phyloP scores from a whole-genome alignment of 441 rosid species.

The Croton setiger region DNA sequence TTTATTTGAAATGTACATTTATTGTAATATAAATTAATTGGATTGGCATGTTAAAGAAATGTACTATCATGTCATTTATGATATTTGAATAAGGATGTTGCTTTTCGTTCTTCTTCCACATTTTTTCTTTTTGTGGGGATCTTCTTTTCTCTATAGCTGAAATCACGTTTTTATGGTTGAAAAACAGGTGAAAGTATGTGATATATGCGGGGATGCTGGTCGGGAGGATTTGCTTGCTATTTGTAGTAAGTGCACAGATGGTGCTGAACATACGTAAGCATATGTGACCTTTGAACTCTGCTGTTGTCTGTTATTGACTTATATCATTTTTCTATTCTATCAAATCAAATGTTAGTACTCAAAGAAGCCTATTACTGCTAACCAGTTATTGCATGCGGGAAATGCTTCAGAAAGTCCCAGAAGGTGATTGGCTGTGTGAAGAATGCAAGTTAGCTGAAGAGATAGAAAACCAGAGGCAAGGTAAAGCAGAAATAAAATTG shows the following conservation, averaged over 20 bases:
- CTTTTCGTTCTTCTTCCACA: background rate
- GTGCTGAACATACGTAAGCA: conserved; percentile 99
- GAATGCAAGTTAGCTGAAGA: conserved; percentile 82
- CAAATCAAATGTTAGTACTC: background rate
- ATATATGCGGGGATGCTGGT: conserved; percentile 99
- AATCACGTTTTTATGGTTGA: conserved; percentile 20
- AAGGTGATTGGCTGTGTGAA: conserved; percentile 96
- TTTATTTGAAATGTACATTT: background rate
- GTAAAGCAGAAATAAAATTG: conserved; percentile 34
- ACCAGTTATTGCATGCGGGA: conserved; percentile 96
- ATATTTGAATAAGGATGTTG: background rate
- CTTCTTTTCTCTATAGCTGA: conserved; percentile 15
- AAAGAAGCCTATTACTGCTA: conserved; percentile 20
- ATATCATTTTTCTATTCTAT: conserved; percentile 13
- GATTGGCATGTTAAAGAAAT: background rate
- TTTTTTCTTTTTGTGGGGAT: background rate
- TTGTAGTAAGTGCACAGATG: conserved; percentile 92
- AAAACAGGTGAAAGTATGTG: conserved; percentile 98
- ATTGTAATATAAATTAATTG: background rate
- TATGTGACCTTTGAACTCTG: conserved; percentile 19
- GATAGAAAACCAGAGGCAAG: conserved; percentile 63
- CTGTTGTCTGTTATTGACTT: conserved; percentile 12
- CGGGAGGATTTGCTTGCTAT: conserved; percentile 94
- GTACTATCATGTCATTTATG: background rate
- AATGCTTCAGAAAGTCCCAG: conserved; percentile 83